Percentiles rank a stretch among this genome's conserved stretches.
These are phyloP conservation scores for Balakata baccata DNA, from an alignment of 345 rosid genomes.

Conservation along the genomic window DNA sequence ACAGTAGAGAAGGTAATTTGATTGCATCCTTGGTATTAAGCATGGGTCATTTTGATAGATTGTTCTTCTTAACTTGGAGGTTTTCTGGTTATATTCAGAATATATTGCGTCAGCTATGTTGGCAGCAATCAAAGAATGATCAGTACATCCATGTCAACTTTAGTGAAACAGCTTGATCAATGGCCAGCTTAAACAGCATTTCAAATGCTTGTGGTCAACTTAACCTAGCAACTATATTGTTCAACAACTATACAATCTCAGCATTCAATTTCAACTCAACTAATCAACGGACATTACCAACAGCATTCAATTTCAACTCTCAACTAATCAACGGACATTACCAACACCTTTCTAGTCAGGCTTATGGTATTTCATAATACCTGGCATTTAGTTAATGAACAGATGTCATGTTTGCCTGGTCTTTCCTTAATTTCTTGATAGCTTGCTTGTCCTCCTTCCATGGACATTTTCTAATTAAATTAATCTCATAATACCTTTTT, in stretches of 20 bases:
- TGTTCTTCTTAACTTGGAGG: constrained; percentile 69
- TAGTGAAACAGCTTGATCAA: constrained; percentile 93
- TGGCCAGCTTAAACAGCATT: constrained; percentile 93
- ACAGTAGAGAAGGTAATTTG: constrained; percentile 92
- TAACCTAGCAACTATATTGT: constrained; percentile 80
- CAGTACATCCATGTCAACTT: constrained; percentile 76
- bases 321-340: constrained; percentile 99
- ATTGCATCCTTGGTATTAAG: constrained; percentile 11
- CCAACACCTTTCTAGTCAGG: constrained; percentile 80
- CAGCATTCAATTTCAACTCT: constrained; percentile 77
- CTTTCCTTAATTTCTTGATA: constrained; percentile 21
- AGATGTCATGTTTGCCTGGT: constrained; percentile 23
- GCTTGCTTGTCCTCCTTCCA: not conserved
- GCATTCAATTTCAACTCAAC: constrained; percentile 91
- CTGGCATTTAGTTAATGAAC: constrained; percentile 40
- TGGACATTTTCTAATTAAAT: not conserved
- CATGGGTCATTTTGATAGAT: constrained; percentile 28
- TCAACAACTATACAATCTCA: constrained; percentile 77
- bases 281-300: constrained; percentile 80
- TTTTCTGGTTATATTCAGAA: constrained; percentile 95
- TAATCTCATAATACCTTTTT: not conserved
- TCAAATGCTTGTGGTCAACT: constrained; percentile 93
- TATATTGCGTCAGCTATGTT: constrained; percentile 85
- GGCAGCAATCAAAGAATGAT: constrained; percentile 97
- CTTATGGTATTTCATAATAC: constrained; percentile 61